Percentiles rank a stretch among this genome's conserved stretches.
Conservation (phyloP, 2,329 filamentous ascomycete species). For the Hypoxylon sp. region DNA sequence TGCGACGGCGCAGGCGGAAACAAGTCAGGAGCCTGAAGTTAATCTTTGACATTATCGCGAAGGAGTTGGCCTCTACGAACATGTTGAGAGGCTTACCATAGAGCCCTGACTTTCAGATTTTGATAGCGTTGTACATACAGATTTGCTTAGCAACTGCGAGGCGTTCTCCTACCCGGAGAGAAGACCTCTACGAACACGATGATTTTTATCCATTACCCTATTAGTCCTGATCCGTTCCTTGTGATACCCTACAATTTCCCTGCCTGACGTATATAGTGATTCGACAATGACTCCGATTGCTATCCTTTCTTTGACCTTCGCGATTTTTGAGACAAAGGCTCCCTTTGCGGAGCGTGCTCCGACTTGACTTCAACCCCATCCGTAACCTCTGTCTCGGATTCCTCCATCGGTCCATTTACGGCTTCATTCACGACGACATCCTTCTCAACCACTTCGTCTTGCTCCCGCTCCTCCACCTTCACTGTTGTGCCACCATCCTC, state of each 20-base stretch:
- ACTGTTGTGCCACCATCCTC: constrained; percentile 48
- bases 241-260: constrained; percentile 22
- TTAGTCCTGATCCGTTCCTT: constrained; percentile 9
- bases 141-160: constrained; percentile 24
- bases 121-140: constrained; percentile 34
- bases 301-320: constrained; percentile 25
- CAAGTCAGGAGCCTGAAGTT: constrained; percentile 13
- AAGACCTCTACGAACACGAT: constrained; percentile 15
- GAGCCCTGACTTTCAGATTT: constrained; percentile 9
- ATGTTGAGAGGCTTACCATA: constrained; percentile 20
- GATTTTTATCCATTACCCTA: constrained; percentile 22
- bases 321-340: constrained; percentile 12
- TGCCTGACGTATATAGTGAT: neutral
- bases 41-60: constrained; percentile 21
- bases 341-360: constrained; percentile 16
- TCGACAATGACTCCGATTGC: neutral
- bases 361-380: constrained; percentile 6
- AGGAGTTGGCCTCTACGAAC: constrained; percentile 25
- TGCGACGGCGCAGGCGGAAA: constrained; percentile 42
- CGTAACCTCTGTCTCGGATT: constrained; percentile 9
- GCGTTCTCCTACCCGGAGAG: constrained; percentile 10
- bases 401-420: constrained; percentile 15
- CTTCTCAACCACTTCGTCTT: constrained; percentile 47
- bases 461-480: constrained; percentile 50
- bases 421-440: constrained; percentile 40